Evolutionary conservation across 495 filamentous ascomycete species (phyloP).

Genomic region (Cercophora scortea): DNA sequence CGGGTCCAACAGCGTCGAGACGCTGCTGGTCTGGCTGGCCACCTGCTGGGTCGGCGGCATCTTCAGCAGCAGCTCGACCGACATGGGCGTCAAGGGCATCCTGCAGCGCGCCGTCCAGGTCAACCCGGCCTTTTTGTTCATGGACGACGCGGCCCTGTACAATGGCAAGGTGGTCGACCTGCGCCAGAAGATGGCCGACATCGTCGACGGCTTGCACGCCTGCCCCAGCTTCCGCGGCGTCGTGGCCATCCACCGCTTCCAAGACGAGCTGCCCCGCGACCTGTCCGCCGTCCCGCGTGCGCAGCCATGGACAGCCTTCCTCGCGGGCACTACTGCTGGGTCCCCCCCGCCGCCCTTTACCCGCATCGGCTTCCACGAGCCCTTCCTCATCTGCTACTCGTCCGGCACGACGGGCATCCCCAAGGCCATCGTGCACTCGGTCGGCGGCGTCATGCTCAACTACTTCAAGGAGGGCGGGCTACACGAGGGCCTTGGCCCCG

Average conservation of each 20-base stretch:
- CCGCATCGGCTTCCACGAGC: constrained; percentile 56
- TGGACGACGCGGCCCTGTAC: constrained; percentile 72
- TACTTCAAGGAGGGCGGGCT: constrained; percentile 53
- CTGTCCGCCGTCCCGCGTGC: constrained; percentile 46
- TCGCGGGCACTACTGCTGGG: constrained; percentile 31
- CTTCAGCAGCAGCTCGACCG: constrained; percentile 65
- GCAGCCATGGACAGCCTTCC: constrained; percentile 45
- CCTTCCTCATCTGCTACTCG: constrained; percentile 65
- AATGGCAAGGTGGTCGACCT: constrained; percentile 70
- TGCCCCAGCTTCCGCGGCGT: constrained; percentile 55
- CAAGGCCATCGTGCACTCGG: constrained; percentile 68
- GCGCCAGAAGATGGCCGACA: constrained; percentile 59
- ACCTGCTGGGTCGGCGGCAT: constrained; percentile 59
- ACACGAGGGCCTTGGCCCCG: constrained; percentile 44
- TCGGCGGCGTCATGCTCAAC: constrained; percentile 54
- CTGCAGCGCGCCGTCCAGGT: constrained; percentile 67
- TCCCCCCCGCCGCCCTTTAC: constrained; percentile 44
- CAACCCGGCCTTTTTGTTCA: constrained; percentile 63
- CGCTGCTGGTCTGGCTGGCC: constrained; percentile 57
- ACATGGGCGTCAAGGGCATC: constrained; percentile 72
- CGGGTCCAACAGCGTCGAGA: constrained; percentile 66
- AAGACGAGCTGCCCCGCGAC: constrained; percentile 41
- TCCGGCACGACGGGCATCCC: constrained; percentile 66
- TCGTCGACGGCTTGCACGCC: constrained; percentile 51
- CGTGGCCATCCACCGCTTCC: constrained; percentile 59